These are phyloP conservation scores for Leptomonas pyrrhocoris DNA, from an alignment of 208 protist species.

Conservation along the genomic window DNA sequence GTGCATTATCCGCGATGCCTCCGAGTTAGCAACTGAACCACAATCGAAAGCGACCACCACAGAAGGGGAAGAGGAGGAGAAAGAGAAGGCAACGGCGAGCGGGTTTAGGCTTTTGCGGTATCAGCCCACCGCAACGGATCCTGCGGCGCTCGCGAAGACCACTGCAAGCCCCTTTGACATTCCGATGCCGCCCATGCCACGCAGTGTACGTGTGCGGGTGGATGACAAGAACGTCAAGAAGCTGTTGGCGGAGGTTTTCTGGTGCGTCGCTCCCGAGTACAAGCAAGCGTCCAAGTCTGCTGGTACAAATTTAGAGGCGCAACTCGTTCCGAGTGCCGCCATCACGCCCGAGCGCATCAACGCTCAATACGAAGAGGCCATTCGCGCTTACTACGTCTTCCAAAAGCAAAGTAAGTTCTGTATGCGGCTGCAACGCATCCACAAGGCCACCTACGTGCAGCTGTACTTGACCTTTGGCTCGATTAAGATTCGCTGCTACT, in stretches of 20 bases:
- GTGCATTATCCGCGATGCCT: conserved; percentile 40
- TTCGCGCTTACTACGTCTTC: conserved; percentile 79
- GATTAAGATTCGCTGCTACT: conserved; percentile 89
- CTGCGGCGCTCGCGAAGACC: neutral
- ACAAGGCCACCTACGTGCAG: conserved; percentile 79
- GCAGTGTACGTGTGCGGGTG: conserved; percentile 48
- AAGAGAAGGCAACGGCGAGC: neutral
- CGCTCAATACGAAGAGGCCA: conserved; percentile 79
- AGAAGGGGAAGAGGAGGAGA: neutral
- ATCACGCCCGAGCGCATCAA: conserved; percentile 57
- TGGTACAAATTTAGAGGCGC: neutral
- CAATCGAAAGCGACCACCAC: neutral
- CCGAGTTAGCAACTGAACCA: neutral
- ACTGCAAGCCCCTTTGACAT: conserved; percentile 38
- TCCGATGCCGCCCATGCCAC: conserved; percentile 46
- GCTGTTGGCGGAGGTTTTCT: conserved; percentile 77
- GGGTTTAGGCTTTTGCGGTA: conserved; percentile 1
- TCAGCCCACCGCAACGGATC: neutral
- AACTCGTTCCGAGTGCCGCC: neutral
- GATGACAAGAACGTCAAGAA: conserved; percentile 44
- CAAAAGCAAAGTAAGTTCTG: conserved; percentile 87
- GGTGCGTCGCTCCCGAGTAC: conserved; percentile 66
- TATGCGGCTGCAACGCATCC: conserved; percentile 51
- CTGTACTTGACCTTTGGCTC: conserved; percentile 90
- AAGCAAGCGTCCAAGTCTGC: neutral